A percentile compares a stretch with the other conserved stretches of the same genome.
These are phyloP conservation scores for Penicillium sp. DNA, from an alignment of 2,329 filamentous ascomycete species.

Conservation along the genomic window DNA sequence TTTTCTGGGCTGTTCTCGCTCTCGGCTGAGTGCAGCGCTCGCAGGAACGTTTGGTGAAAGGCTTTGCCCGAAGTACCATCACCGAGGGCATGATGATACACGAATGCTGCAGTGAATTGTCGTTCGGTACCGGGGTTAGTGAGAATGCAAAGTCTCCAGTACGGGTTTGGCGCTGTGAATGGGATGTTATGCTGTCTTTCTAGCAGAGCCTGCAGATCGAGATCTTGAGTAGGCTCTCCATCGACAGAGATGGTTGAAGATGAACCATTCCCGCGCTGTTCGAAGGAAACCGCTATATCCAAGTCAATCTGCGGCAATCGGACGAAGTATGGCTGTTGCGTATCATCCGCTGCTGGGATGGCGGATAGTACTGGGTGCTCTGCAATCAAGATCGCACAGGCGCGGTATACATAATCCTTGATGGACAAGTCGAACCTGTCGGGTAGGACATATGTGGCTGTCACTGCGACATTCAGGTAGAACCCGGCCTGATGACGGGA, in stretches of 20 bases:
- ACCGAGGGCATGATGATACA: slow-evolving; percentile 52
- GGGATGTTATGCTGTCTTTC: slow-evolving; percentile 44
- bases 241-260: slow-evolving; percentile 19
- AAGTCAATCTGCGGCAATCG: slow-evolving; percentile 48
- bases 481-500: slow-evolving; percentile 45
- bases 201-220: slow-evolving; percentile 46
- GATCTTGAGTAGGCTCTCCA: slow-evolving; percentile 28
- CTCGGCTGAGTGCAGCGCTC: slow-evolving; percentile 32
- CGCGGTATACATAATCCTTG: slow-evolving; percentile 39
- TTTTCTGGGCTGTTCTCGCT: slow-evolving; percentile 17
- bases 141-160: slow-evolving; percentile 49
- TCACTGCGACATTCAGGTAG: slow-evolving; percentile 48
- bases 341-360: slow-evolving; percentile 45
- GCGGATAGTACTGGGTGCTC: slow-evolving; percentile 48
- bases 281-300: slow-evolving; percentile 39
- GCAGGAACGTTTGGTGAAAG: slow-evolving; percentile 48
- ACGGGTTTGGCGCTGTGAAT: slow-evolving; percentile 40
- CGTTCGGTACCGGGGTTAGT: slow-evolving; percentile 22
- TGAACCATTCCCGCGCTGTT: slow-evolving; percentile 22
- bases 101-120: slow-evolving; percentile 47
- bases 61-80: slow-evolving; percentile 50
- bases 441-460: slow-evolving; percentile 41
- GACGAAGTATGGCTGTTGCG: slow-evolving; percentile 45
- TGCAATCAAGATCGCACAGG: slow-evolving; percentile 39
- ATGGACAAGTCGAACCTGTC: slow-evolving; percentile 23